Evolutionary conservation across 371 early-diverging fungal species (phyloP).

Genomic region (Apophysomyces ossiformis): DNA sequence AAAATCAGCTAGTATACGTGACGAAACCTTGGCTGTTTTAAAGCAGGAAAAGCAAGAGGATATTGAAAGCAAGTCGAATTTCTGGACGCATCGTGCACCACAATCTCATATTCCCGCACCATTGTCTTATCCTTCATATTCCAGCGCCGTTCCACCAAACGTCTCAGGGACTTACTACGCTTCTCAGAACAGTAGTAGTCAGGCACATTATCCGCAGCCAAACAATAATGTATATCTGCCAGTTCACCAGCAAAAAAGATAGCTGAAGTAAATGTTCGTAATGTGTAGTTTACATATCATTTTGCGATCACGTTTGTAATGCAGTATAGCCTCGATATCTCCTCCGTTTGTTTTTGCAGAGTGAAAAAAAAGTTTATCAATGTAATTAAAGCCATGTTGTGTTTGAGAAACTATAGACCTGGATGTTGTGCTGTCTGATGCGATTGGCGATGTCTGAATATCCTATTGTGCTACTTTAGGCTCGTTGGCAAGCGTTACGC

Average conservation of each 20-base stretch:
- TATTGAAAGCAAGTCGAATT: no score
- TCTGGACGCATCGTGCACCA: no score
- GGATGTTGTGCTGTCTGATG: no score
- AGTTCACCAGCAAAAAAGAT: conserved; percentile 4
- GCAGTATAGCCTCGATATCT: no score
- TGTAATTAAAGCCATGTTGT: no score
- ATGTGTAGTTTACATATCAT: not conserved
- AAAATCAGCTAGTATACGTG: no score
- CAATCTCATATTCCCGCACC: no score
- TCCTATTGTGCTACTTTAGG: not conserved
- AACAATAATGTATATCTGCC: not conserved
- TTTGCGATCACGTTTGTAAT: not conserved
- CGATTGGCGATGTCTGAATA: no score
- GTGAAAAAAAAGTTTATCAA: no score
- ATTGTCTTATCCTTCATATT: not conserved
- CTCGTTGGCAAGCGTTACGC: not conserved
- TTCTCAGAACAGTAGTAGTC: not conserved
- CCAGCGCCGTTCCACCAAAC: not conserved
- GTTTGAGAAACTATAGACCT: no score
- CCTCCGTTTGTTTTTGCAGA: no score
- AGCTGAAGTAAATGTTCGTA: not conserved
- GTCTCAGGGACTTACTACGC: not conserved
- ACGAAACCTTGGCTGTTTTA: not conserved
- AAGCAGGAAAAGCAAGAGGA: not conserved
- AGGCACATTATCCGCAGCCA: not conserved